Conservation (phyloP, 495 filamentous ascomycete genomes). For the Penicillium ucsense region DNA sequence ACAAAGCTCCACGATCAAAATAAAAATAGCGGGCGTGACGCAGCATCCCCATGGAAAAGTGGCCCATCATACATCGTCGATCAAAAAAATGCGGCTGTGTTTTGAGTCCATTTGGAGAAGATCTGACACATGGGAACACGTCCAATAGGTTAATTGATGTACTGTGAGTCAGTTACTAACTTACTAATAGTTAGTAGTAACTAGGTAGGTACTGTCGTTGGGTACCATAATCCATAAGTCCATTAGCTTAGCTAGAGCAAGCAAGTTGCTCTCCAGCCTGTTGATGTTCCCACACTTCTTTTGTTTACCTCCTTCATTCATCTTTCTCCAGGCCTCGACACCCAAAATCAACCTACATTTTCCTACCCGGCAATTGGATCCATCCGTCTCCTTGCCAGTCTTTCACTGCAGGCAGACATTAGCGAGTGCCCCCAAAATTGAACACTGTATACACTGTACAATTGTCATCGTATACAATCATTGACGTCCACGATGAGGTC, state of each 20-base stretch:
- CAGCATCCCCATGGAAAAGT: conserved; percentile 18
- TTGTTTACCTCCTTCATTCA: neutral
- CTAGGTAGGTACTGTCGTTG: too few species aligned
- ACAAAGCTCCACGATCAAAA: neutral
- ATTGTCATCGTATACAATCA: neutral
- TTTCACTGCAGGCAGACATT: neutral
- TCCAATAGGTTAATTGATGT: too few species aligned
- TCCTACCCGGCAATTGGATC: too few species aligned
- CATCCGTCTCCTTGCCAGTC: too few species aligned
- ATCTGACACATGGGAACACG: too few species aligned
- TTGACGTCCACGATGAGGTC: conserved; percentile 18
- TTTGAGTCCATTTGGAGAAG: neutral
- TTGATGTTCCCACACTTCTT: neutral
- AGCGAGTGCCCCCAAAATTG: too few species aligned
- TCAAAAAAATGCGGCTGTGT: conserved; percentile 2
- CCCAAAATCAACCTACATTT: neutral
- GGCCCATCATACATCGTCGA: conserved; percentile 9
- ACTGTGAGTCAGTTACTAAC: too few species aligned
- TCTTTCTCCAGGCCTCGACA: neutral
- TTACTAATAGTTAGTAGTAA: too few species aligned
- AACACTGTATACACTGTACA: neutral
- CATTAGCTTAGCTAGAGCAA: too few species aligned
- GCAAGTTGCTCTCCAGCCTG: too few species aligned
- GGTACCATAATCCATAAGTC: too few species aligned
- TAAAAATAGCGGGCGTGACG: conserved; percentile 20